phyloP scores from a whole-genome alignment of 495 filamentous ascomycete species.

The Xylaria intraflava region DNA sequence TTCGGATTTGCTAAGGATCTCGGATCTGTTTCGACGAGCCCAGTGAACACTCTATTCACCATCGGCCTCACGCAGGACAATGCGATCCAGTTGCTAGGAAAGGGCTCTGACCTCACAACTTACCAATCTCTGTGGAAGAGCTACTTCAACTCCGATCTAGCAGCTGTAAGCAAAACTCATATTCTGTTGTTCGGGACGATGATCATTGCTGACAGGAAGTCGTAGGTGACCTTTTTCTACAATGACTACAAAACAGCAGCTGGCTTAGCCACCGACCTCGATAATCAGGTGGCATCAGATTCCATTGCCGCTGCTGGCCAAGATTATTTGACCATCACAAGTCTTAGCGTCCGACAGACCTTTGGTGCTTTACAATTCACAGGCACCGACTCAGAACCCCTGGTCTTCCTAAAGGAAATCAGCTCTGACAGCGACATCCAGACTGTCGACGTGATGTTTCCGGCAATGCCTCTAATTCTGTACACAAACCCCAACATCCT shows the following conservation, averaged over 20 bases:
- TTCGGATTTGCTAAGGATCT: conserved; percentile 85
- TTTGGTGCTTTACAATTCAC: conserved; percentile 81
- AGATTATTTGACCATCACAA: conserved; percentile 77
- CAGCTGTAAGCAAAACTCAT: conserved; percentile 34
- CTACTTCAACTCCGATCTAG: conserved; percentile 50
- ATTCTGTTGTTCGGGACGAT: not conserved
- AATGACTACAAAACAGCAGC: conserved; percentile 56
- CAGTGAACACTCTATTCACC: conserved; percentile 57
- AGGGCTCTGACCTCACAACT: conserved; percentile 59
- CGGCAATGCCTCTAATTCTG: conserved; percentile 79
- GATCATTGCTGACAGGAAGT: not conserved
- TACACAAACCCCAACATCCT: conserved; percentile 80
- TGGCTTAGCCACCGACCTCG: conserved; percentile 53
- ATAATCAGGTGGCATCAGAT: conserved; percentile 61
- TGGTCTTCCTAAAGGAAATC: conserved; percentile 92
- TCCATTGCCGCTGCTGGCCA: conserved; percentile 57
- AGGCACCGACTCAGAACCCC: conserved; percentile 67
- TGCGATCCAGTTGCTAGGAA: conserved; percentile 70
- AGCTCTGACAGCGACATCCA: conserved; percentile 89
- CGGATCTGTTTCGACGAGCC: conserved; percentile 28
- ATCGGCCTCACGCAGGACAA: conserved; percentile 72
- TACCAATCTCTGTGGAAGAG: conserved; percentile 72
- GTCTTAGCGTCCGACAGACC: conserved; percentile 77
- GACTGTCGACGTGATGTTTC: conserved; percentile 96
- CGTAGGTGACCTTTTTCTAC: conserved; percentile 59